phyloP scores from a whole-genome alignment of 78 protist species.

The Emiliania huxleyi region DNA sequence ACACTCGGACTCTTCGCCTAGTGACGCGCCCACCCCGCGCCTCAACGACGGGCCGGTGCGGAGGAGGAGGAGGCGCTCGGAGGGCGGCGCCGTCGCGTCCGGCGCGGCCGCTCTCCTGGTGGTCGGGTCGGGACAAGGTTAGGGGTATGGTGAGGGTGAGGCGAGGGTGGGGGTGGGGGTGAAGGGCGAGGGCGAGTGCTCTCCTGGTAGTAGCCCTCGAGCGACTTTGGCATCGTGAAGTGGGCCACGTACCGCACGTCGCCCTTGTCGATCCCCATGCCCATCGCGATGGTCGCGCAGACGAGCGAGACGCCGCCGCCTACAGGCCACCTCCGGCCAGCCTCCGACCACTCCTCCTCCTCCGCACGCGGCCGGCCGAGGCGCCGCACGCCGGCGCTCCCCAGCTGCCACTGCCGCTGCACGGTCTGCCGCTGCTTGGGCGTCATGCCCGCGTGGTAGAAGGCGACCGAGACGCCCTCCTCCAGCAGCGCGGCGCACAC shows the following conservation, averaged over 20 bases:
- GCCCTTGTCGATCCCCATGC: slow-evolving; percentile 60
- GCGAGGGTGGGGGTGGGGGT: too few species aligned
- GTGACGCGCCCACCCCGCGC: too few species aligned
- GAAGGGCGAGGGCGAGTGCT: too few species aligned
- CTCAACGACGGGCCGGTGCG: too few species aligned
- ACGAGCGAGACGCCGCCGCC: slow-evolving; percentile 5
- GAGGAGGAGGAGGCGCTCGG: too few species aligned
- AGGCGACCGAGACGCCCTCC: neutral
- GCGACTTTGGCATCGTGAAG: slow-evolving; percentile 88
- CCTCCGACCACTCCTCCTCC: too few species aligned
- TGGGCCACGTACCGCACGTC: slow-evolving; percentile 91
- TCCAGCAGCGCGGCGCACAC: neutral
- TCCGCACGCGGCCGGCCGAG: too few species aligned
- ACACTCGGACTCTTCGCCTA: slow-evolving; percentile 20
- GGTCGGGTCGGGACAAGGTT: too few species aligned
- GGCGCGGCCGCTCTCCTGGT: slow-evolving; percentile 50
- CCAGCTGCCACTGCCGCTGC: neutral
- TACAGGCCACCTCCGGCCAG: too few species aligned
- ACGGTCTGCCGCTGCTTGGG: slow-evolving; percentile 4
- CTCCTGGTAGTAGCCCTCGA: slow-evolving; percentile 92
- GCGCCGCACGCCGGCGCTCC: too few species aligned
- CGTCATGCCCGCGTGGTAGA: slow-evolving; percentile 36
- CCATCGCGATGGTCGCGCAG: slow-evolving; percentile 54
- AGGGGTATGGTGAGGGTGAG: too few species aligned
- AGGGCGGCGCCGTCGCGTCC: slow-evolving; percentile 58